These are phyloP conservation scores for Usnea hakonensis DNA, from an alignment of 495 filamentous ascomycete genomes.

Conservation along the genomic window DNA sequence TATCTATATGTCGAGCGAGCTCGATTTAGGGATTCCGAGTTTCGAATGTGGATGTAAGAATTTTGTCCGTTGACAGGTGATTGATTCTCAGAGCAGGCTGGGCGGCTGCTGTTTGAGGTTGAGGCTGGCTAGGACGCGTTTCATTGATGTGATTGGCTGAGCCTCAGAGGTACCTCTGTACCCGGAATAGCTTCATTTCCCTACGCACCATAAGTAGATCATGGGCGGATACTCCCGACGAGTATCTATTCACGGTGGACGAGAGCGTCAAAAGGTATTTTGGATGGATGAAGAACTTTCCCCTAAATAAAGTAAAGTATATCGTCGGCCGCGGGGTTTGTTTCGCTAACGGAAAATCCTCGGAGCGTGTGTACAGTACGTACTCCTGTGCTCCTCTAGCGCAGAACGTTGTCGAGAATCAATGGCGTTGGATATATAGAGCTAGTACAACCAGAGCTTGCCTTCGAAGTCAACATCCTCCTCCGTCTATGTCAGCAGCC, in stretches of 20 bases:
- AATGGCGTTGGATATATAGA: too few species aligned
- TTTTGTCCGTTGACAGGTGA: neutral
- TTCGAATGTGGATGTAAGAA: constrained; percentile 2
- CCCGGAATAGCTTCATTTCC: constrained; percentile 3
- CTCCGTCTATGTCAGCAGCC: too few species aligned
- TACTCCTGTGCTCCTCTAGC: too few species aligned
- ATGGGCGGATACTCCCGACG: neutral
- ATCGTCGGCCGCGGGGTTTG: too few species aligned
- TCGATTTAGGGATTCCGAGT: constrained; percentile 1
- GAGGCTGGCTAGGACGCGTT: neutral
- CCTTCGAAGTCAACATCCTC: too few species aligned
- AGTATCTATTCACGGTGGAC: neutral
- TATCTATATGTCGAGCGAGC: neutral
- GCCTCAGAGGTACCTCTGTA: neutral
- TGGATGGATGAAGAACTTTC: too few species aligned
- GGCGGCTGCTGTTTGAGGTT: constrained; percentile 14
- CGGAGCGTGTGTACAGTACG: too few species aligned
- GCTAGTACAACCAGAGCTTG: too few species aligned
- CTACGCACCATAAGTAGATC: too few species aligned
- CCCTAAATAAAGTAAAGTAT: too few species aligned
- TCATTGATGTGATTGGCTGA: constrained; percentile 8
- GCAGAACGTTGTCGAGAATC: too few species aligned
- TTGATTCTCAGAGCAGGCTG: constrained; percentile 13
- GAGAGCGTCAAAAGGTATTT: neutral
- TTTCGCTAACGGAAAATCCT: too few species aligned